phyloP scores from a whole-genome alignment of 140 eudicot genomes.

The Ambrosia hybrid region DNA sequence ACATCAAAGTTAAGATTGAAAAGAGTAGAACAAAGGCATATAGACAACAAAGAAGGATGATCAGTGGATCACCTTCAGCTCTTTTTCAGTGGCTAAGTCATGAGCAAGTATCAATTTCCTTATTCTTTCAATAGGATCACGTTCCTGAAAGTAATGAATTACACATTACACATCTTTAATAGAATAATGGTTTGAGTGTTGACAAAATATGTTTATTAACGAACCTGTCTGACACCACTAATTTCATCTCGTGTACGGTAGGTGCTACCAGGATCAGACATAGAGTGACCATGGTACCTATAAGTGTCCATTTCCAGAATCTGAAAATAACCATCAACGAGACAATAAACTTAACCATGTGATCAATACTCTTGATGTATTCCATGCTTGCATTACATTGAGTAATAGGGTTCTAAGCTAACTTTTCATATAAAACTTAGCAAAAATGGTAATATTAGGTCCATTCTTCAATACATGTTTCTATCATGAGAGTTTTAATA shows the following conservation, averaged over 20 bases:
- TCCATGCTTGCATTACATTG: too few species aligned
- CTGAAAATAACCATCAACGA: slow-evolving; percentile 38
- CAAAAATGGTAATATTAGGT: not conserved
- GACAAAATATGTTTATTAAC: not conserved
- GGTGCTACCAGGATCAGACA: slow-evolving; percentile 99
- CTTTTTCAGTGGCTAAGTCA: slow-evolving; percentile 83
- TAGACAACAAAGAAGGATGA: not conserved
- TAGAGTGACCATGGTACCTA: slow-evolving; percentile 98
- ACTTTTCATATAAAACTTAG: not conserved
- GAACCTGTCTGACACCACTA: slow-evolving; percentile 84
- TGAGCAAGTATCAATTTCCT: slow-evolving; percentile 78
- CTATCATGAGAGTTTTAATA: not conserved
- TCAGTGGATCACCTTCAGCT: slow-evolving; percentile 61
- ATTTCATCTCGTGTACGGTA: slow-evolving; percentile 99
- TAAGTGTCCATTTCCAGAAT: slow-evolving; percentile 99
- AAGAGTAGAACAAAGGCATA: not conserved
- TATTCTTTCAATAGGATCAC: slow-evolving; percentile 95
- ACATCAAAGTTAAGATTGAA: not conserved
- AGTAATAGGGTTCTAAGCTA: not conserved
- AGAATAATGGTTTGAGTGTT: not conserved
- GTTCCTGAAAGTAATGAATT: slow-evolving; percentile 57
- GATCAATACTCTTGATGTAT: not conserved
- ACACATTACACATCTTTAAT: not conserved
- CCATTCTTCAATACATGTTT: too few species aligned
- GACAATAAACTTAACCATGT: slow-evolving; percentile 4